Conservation (phyloP, 2,329 filamentous ascomycete genomes). For the Aphanoascus verrucosus region DNA sequence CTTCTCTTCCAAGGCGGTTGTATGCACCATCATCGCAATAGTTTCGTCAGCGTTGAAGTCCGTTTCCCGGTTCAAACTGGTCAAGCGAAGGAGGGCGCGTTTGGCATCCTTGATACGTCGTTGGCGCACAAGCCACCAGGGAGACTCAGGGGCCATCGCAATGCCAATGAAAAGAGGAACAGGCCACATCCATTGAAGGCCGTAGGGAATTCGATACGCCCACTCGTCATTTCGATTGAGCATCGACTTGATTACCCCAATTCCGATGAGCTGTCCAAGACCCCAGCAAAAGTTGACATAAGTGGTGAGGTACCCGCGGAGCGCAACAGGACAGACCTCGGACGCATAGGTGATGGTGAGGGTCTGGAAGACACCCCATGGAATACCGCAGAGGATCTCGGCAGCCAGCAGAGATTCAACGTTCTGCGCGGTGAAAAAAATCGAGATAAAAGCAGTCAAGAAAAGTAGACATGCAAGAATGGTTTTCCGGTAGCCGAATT, state of each 20-base stretch:
- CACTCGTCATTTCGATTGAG: conserved; percentile 38
- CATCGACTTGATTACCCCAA: conserved; percentile 43
- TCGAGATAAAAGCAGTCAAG: conserved; percentile 39
- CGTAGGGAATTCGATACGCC: conserved; percentile 44
- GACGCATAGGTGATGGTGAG: conserved; percentile 39
- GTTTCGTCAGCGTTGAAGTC: conserved; percentile 75
- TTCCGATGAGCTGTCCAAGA: conserved; percentile 42
- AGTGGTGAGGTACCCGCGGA: conserved; percentile 38
- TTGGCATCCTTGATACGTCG: conserved; percentile 40
- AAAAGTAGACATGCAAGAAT: conserved; percentile 39
- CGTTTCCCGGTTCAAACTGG: conserved; percentile 43
- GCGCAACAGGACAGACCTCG: conserved; percentile 38
- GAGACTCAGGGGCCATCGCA: conserved; percentile 41
- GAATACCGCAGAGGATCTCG: conserved; percentile 42
- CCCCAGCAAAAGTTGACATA: conserved; percentile 41
- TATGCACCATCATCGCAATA: conserved; percentile 86
- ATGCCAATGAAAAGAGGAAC: conserved; percentile 40
- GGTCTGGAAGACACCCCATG: conserved; percentile 45
- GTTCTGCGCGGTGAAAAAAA: conserved; percentile 43
- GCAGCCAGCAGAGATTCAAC: conserved; percentile 40
- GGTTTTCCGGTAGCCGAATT: conserved; percentile 44
- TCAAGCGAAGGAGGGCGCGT: conserved; percentile 35
- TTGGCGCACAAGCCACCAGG: conserved; percentile 43
- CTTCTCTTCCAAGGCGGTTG: conserved; percentile 65
- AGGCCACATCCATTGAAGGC: conserved; percentile 46